phyloP scores from a whole-genome alignment of 345 rosid genomes.

The Pseudoturritis turrita region DNA sequence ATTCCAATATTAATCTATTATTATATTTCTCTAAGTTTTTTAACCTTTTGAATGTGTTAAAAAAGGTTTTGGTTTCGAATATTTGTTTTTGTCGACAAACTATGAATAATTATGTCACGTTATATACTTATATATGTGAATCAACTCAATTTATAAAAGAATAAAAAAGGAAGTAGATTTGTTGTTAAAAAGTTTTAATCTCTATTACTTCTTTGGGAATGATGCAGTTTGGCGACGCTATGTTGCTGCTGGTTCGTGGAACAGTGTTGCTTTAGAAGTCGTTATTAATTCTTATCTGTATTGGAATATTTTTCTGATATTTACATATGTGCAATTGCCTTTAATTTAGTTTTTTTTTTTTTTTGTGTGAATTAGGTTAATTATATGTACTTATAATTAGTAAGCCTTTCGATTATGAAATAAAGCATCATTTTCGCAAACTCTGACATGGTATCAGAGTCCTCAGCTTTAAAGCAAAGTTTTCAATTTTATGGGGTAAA shows the following conservation, averaged over 20 bases:
- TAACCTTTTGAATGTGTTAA: neutral
- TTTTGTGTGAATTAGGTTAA: too few species aligned
- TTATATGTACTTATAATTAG: too few species aligned
- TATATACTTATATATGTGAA: too few species aligned
- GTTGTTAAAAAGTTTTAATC: neutral
- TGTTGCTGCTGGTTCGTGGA: constrained; percentile 31
- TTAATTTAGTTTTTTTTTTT: too few species aligned
- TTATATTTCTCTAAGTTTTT: neutral
- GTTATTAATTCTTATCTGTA: constrained; percentile 5
- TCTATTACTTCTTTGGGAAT: neutral
- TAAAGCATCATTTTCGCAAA: too few species aligned
- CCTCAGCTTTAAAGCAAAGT: too few species aligned
- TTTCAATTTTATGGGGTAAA: too few species aligned
- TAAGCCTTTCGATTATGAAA: too few species aligned
- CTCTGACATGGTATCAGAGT: too few species aligned
- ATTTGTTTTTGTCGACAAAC: neutral
- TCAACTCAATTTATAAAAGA: neutral
- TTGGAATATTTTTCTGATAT: too few species aligned
- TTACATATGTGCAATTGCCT: too few species aligned
- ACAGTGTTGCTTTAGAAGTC: constrained; percentile 23
- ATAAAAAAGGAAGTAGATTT: neutral
- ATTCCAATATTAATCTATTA: neutral
- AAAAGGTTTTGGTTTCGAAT: neutral
- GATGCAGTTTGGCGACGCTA: constrained; percentile 21
- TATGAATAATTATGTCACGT: neutral